Evolutionary conservation across 805 yeast species (phyloP).

Genomic region (Dipodascus albidus): DNA sequence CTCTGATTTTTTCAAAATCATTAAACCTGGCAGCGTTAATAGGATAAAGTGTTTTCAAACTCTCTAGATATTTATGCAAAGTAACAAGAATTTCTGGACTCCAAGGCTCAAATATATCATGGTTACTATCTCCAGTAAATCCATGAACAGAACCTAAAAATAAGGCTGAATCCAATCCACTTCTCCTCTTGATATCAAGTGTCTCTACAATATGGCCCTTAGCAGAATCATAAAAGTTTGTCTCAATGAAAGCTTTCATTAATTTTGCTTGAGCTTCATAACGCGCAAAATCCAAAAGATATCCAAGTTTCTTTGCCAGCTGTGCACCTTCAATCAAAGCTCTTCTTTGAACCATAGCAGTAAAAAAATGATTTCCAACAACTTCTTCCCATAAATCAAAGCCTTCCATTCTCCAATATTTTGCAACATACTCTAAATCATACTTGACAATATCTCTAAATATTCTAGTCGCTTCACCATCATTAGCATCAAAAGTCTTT

Average conservation of each 20-base stretch:
- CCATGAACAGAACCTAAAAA: conserved; percentile 37
- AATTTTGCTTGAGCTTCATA: conserved; percentile 4
- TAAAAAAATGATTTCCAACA: conserved; percentile 65
- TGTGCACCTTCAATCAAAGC: conserved; percentile 49
- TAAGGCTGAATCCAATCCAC: conserved; percentile 73
- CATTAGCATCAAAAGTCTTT: conserved; percentile 26
- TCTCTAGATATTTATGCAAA: conserved; percentile 45
- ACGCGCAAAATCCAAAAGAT: conserved; percentile 10
- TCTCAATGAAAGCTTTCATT: conserved; percentile 8
- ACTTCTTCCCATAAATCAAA: conserved; percentile 94
- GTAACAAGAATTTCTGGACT: conserved; percentile 27
- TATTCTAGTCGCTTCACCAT: conserved; percentile 24
- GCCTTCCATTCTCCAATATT: conserved; percentile 52
- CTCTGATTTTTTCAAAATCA: conserved; percentile 6
- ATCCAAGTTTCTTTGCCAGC: conserved; percentile 23
- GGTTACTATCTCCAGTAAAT: conserved; percentile 11
- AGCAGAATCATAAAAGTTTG: conserved; percentile 13
- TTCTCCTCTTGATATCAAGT: conserved; percentile 41
- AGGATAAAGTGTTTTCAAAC: conserved; percentile 69
- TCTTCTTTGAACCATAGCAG: conserved; percentile 60
- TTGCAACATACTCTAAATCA: conserved; percentile 54
- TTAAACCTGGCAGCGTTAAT: conserved; percentile 35
- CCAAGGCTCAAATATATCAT: conserved; percentile 18
- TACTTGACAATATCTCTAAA: conserved; percentile 47
- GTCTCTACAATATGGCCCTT: conserved; percentile 60